Evolutionary conservation across 768 basidiomycete species (phyloP).

Genomic region (Trametes maxima): DNA sequence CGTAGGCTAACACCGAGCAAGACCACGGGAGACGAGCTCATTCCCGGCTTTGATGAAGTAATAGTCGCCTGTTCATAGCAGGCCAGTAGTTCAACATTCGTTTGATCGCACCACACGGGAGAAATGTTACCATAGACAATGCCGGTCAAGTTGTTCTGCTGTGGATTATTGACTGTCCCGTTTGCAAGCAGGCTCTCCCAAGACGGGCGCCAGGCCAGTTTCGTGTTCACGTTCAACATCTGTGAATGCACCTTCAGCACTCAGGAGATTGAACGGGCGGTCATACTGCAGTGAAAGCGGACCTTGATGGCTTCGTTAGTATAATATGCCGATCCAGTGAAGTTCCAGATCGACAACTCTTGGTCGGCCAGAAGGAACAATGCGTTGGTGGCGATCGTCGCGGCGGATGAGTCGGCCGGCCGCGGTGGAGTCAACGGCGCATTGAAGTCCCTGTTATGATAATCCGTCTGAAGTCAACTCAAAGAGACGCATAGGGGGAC

Average conservation of each 20-base stretch:
- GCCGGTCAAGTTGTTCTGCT: conserved; percentile 56
- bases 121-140: conserved; percentile 52
- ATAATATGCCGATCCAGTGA: conserved; percentile 42
- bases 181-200: conserved; percentile 70
- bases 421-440: conserved; percentile 59
- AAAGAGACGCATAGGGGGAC: neutral
- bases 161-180: conserved; percentile 63
- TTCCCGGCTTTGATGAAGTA: conserved; percentile 62
- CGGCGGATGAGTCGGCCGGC: conserved; percentile 72
- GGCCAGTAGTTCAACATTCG: neutral
- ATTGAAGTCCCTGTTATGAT: conserved; percentile 65
- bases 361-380: conserved; percentile 57
- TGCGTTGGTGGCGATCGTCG: conserved; percentile 61
- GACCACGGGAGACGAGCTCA: conserved; percentile 47
- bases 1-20: conserved; percentile 32
- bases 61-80: conserved; percentile 53
- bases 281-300: conserved; percentile 7
- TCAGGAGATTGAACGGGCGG: neutral
- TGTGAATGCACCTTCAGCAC: conserved; percentile 16
- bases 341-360: conserved; percentile 38
- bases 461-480: neutral
- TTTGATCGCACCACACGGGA: neutral
- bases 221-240: conserved; percentile 51
- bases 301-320: conserved; percentile 52
- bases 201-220: conserved; percentile 56